Evolutionary conservation across 2,329 filamentous ascomycete species (phyloP).

Genomic region (Fusarium neocosmosporiellum): DNA sequence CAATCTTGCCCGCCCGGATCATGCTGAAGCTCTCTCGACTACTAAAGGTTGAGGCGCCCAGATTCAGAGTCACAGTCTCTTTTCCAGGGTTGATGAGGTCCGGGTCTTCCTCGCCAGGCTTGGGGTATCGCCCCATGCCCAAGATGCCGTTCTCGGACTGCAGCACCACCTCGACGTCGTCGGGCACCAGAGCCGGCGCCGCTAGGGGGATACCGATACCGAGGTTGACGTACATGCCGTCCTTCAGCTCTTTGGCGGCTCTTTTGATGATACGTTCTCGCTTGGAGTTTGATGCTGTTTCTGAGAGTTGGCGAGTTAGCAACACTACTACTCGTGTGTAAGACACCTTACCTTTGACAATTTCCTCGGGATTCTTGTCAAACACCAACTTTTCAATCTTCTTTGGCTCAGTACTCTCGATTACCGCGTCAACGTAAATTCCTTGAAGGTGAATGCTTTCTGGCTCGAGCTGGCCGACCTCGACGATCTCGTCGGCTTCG

Average conservation of each 20-base stretch:
- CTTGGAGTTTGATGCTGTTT: neutral
- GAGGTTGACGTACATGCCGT: conserved; percentile 92
- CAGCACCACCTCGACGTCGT: conserved; percentile 79
- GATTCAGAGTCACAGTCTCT: conserved; percentile 85
- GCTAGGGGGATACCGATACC: conserved; percentile 94
- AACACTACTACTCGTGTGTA: neutral
- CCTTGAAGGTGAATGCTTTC: conserved; percentile 86
- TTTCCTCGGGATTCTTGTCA: conserved; percentile 68
- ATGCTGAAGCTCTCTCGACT: conserved; percentile 91
- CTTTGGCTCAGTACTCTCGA: conserved; percentile 81
- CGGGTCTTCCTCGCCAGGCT: conserved; percentile 79
- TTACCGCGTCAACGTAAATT: conserved; percentile 88
- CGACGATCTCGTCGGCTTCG: conserved; percentile 89
- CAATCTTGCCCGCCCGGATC: conserved; percentile 84
- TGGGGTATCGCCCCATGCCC: conserved; percentile 75
- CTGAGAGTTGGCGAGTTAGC: neutral
- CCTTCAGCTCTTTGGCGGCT: conserved; percentile 89
- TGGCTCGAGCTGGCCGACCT: conserved; percentile 83
- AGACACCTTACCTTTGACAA: neutral
- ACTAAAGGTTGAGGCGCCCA: conserved; percentile 82
- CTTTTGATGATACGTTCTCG: conserved; percentile 70
- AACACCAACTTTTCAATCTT: conserved; percentile 86
- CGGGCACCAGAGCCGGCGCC: conserved; percentile 81
- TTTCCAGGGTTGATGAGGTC: conserved; percentile 93
- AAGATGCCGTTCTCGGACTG: conserved; percentile 85